Percentiles rank a stretch among this genome's conserved stretches.
Conservation (phyloP, 345 rosid species). For the Eucalyptus pauciflora region DNA sequence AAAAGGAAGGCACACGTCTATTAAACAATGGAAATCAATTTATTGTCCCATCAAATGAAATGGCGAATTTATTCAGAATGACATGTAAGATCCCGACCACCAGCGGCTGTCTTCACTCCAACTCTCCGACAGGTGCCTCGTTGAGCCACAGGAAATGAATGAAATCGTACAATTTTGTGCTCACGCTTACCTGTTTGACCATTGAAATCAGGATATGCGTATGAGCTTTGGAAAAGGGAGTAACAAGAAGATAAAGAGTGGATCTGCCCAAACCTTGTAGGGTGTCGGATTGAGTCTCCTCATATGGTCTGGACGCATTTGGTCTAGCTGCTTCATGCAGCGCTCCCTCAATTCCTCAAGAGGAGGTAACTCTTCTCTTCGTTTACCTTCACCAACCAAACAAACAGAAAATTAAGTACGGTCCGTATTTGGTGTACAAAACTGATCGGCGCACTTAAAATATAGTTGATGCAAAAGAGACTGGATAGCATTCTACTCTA, state of each 20-base stretch:
- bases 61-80: not conserved
- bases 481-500: not conserved
- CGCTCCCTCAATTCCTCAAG: slow-evolving; percentile 60
- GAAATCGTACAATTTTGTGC: slow-evolving; percentile 77
- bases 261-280: slow-evolving; percentile 48
- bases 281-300: slow-evolving; percentile 93
- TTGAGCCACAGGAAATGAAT: slow-evolving; percentile 97
- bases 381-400: slow-evolving; percentile 27
- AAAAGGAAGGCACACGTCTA: not conserved
- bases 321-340: slow-evolving; percentile 76
- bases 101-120: slow-evolving; percentile 21
- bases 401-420: not conserved
- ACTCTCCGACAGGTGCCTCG: slow-evolving; percentile 97
- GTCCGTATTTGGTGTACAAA: not conserved
- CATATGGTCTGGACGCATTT: slow-evolving; percentile 93
- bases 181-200: slow-evolving; percentile 71
- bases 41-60: not conserved
- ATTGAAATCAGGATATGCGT: not conserved
- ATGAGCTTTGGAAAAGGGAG: not conserved
- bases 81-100: not conserved
- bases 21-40: not conserved
- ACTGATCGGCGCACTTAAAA: not conserved
- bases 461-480: not conserved
- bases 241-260: not conserved
- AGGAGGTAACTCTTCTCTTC: slow-evolving; percentile 59